phyloP scores from a whole-genome alignment of 1,284 basidiomycete genomes.

The Thecaphora thlaspeos region DNA sequence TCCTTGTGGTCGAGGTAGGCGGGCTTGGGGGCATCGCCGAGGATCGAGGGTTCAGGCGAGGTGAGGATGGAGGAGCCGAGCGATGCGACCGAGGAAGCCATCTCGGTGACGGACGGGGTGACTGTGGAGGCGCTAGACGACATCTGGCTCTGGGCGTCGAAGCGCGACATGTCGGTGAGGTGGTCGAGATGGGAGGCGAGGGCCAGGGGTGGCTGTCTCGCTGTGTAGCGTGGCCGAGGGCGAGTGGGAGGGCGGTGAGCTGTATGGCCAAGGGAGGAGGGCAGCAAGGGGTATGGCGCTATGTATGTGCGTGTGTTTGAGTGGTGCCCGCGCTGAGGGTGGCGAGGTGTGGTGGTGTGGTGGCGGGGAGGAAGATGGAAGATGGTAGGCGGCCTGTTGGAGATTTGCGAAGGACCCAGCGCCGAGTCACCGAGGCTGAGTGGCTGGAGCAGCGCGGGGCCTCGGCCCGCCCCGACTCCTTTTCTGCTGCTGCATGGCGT shows the following conservation, averaged over 20 bases:
- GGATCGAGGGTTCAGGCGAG: constrained; percentile 29
- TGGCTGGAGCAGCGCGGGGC: no score
- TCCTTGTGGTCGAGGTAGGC: constrained; percentile 39
- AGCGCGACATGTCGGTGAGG: constrained; percentile 11
- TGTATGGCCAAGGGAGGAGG: no score
- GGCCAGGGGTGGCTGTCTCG: not conserved
- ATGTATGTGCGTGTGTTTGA: no score
- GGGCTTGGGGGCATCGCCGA: constrained; percentile 23
- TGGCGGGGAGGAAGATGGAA: no score
- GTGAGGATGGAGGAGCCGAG: constrained; percentile 37
- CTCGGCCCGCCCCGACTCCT: no score
- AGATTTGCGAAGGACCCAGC: no score
- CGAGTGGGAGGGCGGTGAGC: not conserved
- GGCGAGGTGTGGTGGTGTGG: no score
- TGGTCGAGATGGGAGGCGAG: not conserved
- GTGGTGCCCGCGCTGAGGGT: no score
- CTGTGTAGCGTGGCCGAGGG: not conserved
- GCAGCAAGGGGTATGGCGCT: no score
- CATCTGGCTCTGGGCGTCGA: constrained; percentile 14
- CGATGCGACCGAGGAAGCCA: constrained; percentile 33
- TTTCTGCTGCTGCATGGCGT: no score
- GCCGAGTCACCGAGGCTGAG: no score
- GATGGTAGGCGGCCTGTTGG: no score
- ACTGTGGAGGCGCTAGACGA: constrained; percentile 31
- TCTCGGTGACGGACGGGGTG: constrained; percentile 23